phyloP scores from a whole-genome alignment of 371 early-diverging fungal species.

The Mucor irregularis region DNA sequence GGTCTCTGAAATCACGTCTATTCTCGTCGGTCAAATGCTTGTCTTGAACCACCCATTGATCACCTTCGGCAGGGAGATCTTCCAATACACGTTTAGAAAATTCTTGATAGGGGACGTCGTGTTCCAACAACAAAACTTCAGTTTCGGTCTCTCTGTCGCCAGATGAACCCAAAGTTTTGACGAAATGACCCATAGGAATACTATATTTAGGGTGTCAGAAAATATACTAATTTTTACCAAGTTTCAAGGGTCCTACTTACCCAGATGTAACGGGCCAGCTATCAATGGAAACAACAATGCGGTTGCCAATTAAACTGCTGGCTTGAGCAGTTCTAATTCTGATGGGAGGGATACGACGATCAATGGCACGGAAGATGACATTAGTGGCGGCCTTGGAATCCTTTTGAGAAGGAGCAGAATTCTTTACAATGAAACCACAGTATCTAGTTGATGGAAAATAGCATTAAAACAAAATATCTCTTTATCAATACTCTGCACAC shows the following conservation, averaged over 20 bases:
- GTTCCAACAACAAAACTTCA: conserved; percentile 92
- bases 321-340: conserved; percentile 90
- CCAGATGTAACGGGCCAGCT: conserved; percentile 80
- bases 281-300: conserved; percentile 92
- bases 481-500: background rate
- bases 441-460: too few species aligned
- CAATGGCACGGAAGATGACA: conserved; percentile 86
- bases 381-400: conserved; percentile 52
- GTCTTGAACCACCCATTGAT: conserved; percentile 76
- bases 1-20: conserved; percentile 79
- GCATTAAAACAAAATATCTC: too few species aligned
- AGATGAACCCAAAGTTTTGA: conserved; percentile 85
- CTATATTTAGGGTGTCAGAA: conserved; percentile 12
- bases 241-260: conserved; percentile 32
- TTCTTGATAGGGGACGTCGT: conserved; percentile 92
- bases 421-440: conserved; percentile 89
- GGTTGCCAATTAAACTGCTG: conserved; percentile 67
- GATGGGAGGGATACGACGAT: conserved; percentile 90
- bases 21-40: conserved; percentile 64
- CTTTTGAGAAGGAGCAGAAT: conserved; percentile 57
- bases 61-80: conserved; percentile 87
- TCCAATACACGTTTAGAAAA: conserved; percentile 84
- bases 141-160: conserved; percentile 95
- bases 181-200: conserved; percentile 90
- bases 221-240: conserved; percentile 5